Base-by-base conservation (phyloP, 2,329 filamentous ascomycete species). In the Ophiosphaerella herpotricha region DNA sequence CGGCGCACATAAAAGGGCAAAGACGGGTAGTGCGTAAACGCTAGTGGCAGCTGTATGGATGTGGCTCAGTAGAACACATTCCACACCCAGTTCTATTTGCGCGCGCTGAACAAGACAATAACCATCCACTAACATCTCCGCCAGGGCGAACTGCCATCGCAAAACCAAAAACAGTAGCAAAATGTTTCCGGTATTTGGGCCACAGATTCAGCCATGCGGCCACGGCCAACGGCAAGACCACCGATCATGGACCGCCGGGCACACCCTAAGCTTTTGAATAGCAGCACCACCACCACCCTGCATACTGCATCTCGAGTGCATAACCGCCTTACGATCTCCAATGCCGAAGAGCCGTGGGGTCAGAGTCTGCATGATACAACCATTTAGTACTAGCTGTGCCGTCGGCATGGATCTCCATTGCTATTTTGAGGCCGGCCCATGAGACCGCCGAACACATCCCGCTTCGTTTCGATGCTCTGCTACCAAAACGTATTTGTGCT, bases 31-130 rank as follows among this genome's bases (percentile, higher is more conserved):
- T 41, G 18, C 23, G 21, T 43, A 46, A 26, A 42, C 53, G 40
- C 40, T 48, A 40, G 43, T 50, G 46, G 40, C 41, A 43, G 38
- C 35, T 29, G 48, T 32, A 38, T 39, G 16, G 9, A 21, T 41
- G 40, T 12, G 29, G 45, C 32, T n/a, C 9, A 12, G 26, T 39
- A 11, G 16, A 48, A 26, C 14, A 9, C 4, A 16, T 14, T 5
- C 13, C 8, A 29, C 7, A 24, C 13, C 21, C 13, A 14, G 9
- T 29, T 29, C 26, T 29, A 29, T 29, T 29, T 29, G 11, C 26
- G 6, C 11, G 26, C 26, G 26, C 7, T 29, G 26, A 29, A 11
- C 26, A 11, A 29, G 26, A 29, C 26, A 29, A 29, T 29, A 7
- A 7, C 26, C 2, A 29, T 11, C 6, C 6, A 29, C 26, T 11